Conservation (phyloP, 108 stramenopile species). For the Skeletonema potamos region DNA sequence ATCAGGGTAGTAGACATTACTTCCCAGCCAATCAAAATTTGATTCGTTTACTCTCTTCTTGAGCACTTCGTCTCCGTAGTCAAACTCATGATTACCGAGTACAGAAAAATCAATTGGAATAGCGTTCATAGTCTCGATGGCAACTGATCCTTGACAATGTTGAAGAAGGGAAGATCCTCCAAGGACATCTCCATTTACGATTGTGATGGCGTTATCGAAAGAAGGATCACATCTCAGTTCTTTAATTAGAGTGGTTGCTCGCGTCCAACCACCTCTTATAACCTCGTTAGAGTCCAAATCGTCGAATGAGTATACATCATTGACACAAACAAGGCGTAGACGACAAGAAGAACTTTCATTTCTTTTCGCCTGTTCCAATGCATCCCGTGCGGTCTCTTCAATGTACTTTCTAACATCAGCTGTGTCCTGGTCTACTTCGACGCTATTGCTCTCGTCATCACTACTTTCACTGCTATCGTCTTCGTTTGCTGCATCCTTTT, state of each 20-base stretch:
- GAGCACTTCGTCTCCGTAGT: conserved; percentile 38
- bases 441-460: background rate
- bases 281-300: conserved; percentile 11
- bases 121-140: conserved; percentile 42
- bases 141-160: conserved; percentile 23
- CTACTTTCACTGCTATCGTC: background rate
- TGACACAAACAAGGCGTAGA: conserved; percentile 38
- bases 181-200: conserved; percentile 43
- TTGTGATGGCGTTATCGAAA: conserved; percentile 17
- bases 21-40: conserved; percentile 35
- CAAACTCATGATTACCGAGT: conserved; percentile 49
- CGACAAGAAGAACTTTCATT: background rate
- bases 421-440: background rate
- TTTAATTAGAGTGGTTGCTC: conserved; percentile 44
- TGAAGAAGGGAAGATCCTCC: conserved; percentile 42
- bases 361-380: background rate
- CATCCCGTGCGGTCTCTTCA: background rate
- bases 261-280: conserved; percentile 35
- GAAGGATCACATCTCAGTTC: background rate
- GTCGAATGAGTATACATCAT: conserved; percentile 48
- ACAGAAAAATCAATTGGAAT: conserved; percentile 38
- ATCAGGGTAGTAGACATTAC: conserved; percentile 36
- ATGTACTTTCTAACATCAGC: background rate
- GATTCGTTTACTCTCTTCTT: conserved; percentile 30
- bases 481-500: background rate